Evolutionary conservation across 331 rosid genomes (phyloP).

Genomic region (Stylosanthes scabra): DNA sequence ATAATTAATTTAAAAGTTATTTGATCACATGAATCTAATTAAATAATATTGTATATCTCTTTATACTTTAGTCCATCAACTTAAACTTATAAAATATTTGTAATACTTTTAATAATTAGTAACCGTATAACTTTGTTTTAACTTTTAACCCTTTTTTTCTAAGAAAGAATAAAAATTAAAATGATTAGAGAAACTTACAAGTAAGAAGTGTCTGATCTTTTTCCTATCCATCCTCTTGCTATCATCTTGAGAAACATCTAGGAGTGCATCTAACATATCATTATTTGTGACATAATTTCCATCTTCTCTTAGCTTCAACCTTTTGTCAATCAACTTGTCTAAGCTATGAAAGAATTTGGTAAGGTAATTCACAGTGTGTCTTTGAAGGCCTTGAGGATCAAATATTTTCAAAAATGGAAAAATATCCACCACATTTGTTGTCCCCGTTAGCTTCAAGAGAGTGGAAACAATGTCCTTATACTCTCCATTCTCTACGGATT

Average conservation of each 20-base stretch:
- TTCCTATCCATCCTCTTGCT: constrained; percentile 19
- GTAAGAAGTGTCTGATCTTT: constrained; percentile 26
- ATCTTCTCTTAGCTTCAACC: constrained; percentile 21
- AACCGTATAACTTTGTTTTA: too few species aligned
- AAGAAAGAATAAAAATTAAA: neutral
- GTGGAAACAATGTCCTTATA: constrained; percentile 33
- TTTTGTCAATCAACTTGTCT: constrained; percentile 17
- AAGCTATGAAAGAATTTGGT: constrained; percentile 13
- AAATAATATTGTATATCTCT: too few species aligned
- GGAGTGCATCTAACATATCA: constrained; percentile 31
- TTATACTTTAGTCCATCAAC: too few species aligned
- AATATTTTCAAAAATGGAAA: constrained; percentile 25
- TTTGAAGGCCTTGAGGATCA: constrained; percentile 34
- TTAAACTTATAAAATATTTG: too few species aligned
- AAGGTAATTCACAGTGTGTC: constrained; percentile 9
- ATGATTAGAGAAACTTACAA: neutral
- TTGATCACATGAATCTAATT: too few species aligned
- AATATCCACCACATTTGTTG: constrained; percentile 27
- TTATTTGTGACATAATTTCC: constrained; percentile 20
- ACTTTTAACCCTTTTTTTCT: too few species aligned
- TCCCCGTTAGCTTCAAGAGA: constrained; percentile 19
- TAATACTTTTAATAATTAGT: too few species aligned
- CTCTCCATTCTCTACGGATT: neutral
- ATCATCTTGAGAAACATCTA: constrained; percentile 23
- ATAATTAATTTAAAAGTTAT: too few species aligned